Evolutionary conservation across 176 grass and related monocot genomes (phyloP).

Genomic region (Oropetium thomaeum): DNA sequence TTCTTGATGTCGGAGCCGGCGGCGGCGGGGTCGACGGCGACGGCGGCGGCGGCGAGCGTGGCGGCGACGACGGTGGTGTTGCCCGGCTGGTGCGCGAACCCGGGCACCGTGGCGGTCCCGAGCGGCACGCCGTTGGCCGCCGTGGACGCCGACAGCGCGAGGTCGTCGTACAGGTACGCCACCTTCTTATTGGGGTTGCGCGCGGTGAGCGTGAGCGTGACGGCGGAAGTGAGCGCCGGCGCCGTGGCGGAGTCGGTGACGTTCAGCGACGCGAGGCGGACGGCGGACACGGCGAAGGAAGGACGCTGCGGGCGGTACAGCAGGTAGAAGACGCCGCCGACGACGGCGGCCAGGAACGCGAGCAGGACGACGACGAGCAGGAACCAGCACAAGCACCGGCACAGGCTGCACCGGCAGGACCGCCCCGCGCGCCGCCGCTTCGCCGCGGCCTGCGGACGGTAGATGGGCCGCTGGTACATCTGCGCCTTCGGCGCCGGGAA

Average conservation of each 20-base stretch:
- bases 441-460: constrained; percentile 42
- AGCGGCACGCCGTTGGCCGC: constrained; percentile 51
- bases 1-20: constrained; percentile 58
- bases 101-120: constrained; percentile 51
- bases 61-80: constrained; percentile 68
- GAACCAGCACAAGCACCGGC: constrained; percentile 73
- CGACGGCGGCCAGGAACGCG: constrained; percentile 51
- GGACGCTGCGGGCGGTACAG: constrained; percentile 87
- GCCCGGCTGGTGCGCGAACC: constrained; percentile 61
- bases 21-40: constrained; percentile 50
- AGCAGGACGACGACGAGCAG: constrained; percentile 51
- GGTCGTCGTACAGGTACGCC: constrained; percentile 69
- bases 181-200: constrained; percentile 89
- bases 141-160: constrained; percentile 50
- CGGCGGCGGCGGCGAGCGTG: constrained; percentile 23
- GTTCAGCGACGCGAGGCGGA: constrained; percentile 56
- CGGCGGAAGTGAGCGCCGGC: constrained; percentile 46
- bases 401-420: constrained; percentile 54
- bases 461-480: constrained; percentile 72
- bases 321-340: constrained; percentile 68
- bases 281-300: constrained; percentile 56
- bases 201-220: constrained; percentile 56
- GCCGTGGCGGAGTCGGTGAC: constrained; percentile 45
- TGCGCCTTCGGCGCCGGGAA: constrained; percentile 65
- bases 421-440: constrained; percentile 49